Evolutionary conservation across 148 eudicot genomes (phyloP), one percentile per base, ranked within the genome.

Genomic region (Polygonum maritimum): DNA sequence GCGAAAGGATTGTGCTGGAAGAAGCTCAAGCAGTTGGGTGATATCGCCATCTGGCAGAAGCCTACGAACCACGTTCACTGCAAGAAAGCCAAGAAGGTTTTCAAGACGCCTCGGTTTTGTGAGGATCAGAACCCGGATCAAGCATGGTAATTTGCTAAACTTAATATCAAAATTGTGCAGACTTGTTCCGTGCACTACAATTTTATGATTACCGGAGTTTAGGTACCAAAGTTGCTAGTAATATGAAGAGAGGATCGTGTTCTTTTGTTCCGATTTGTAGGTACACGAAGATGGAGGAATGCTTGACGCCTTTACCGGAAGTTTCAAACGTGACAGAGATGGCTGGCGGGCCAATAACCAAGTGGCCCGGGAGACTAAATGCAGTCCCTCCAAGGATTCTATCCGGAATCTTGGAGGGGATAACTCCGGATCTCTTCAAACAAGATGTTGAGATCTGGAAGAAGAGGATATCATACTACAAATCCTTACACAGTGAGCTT

Each of bases 291-390:
- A 83, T 94, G 91, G 92, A 91, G 40, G 41, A 85, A 6, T 94
- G 98, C 57, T 49, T 94, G 63, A 94, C 97, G 6, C 92, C 90
- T 2, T 84, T 94, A 13, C 98, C 98, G 0, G 84, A 85, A 70
- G 98, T 88, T 38, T 83, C 91, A 0, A 76, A 79, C 75, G 78
- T 87, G 33, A 80, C 86, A 44, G 90, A 90, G 81, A 79, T 76
- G 0, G 87, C 98, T 2, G 97, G 98, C 6, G 97, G 97, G n/a
- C 5, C 78, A 33, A 33, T 88, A 54, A 69, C 84, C 0, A 89
- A 82, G 13, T 95, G 98, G 98, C 97, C 98, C 2, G 70, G 81
- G 77, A 87, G 96, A 78, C 75, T 95, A 72, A 89, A 84, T 1
- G 80, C 85, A 3, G 57, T 87, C 7, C 98, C 97, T 48, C 97